These are phyloP conservation scores for Chlamydomonas incerta DNA, from an alignment of 139 green algal genomes.

Conservation along the genomic window DNA sequence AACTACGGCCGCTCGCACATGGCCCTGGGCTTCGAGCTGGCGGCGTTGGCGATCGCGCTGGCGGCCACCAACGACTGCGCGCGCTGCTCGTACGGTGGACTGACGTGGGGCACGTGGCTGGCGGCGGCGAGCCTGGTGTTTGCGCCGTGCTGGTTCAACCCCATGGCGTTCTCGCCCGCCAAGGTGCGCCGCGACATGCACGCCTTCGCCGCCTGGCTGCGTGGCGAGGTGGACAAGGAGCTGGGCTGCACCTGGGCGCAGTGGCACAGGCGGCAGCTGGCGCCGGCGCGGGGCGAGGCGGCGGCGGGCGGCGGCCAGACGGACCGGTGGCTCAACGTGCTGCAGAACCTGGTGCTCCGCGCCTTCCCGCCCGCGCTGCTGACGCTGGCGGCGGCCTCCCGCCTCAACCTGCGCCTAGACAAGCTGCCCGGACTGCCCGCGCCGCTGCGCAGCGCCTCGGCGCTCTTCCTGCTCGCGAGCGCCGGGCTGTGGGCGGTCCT, in stretches of 20 bases:
- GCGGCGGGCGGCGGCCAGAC: slow-evolving; percentile 31
- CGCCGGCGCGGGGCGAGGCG: slow-evolving; percentile 45
- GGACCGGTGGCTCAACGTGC: slow-evolving; percentile 41
- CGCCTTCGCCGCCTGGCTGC: slow-evolving; percentile 39
- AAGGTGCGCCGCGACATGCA: slow-evolving; percentile 52
- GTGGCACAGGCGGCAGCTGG: slow-evolving; percentile 56
- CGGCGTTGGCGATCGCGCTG: slow-evolving; percentile 15
- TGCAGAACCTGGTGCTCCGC: slow-evolving; percentile 11
- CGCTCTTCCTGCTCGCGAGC: slow-evolving; percentile 23
- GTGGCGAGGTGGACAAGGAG: slow-evolving; percentile 55
- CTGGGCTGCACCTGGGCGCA: slow-evolving; percentile 50
- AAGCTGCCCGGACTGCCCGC: background rate
- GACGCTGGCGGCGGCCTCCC: slow-evolving; percentile 44
- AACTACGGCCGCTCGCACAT: slow-evolving; percentile 78
- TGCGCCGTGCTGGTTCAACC: slow-evolving; percentile 80
- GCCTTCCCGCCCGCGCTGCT: slow-evolving; percentile 37
- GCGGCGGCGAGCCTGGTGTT: slow-evolving; percentile 75
- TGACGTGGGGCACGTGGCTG: slow-evolving; percentile 77
- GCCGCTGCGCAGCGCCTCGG: background rate
- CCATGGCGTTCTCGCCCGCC: slow-evolving; percentile 38
- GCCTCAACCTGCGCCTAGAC: slow-evolving; percentile 39
- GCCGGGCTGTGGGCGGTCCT: slow-evolving; percentile 31
- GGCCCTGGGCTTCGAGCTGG: slow-evolving; percentile 77
- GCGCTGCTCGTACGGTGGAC: slow-evolving; percentile 33
- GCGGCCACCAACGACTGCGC: slow-evolving; percentile 31